Evolutionary conservation across 2,329 filamentous ascomycete species (phyloP), one percentile per base, ranked within the genome.

Genomic region (Ceratocystis harringtonii): DNA sequence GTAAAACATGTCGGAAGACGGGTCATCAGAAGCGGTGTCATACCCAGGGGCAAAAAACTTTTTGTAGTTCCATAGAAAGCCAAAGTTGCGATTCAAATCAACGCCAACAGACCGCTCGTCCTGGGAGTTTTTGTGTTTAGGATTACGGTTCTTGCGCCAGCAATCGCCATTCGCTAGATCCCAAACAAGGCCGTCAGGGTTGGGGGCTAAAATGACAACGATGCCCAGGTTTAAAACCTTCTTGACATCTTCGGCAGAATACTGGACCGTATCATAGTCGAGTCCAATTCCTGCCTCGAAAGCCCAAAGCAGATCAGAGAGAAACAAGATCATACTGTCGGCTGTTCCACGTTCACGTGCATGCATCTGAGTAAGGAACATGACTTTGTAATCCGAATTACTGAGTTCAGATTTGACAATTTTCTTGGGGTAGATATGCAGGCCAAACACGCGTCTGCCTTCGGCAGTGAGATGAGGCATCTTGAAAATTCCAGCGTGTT

Each of bases 11-110:
- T 81, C 76, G 4, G 75, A 77, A 28, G 69, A 70, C 0, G 81
- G 79, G 30, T 72, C 68, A 2, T 73, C 69, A 0, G 74, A 77
- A 3, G 70, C 71, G 1, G 78, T 76, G 6, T 73, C 71, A 36
- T 78, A 79, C 5, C 69, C 69, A 0, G 72, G 67, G 43, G 74
- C 74, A 71, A 80, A 82, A 61, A 75, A 72, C 65, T 73, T 73
- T 41, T 70, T 73, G 69, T 78, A 80, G 72, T 84, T 77, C 79
- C 81, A 84, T 6, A 82, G 71, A 71, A 81, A 80, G 71, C 83
- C 80, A 69, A 82, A 82, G 74, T 83, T 83, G 63, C 81, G 76
- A 72, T 83, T 83, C 62, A 83, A 73, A 69, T 83, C 81, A 41
- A 82, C 74, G 32, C 63, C 63, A 36, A 61, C 48, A 2, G 63